These are phyloP conservation scores for Vigna hirtella DNA, from an alignment of 306 rosid species.

Conservation along the genomic window DNA sequence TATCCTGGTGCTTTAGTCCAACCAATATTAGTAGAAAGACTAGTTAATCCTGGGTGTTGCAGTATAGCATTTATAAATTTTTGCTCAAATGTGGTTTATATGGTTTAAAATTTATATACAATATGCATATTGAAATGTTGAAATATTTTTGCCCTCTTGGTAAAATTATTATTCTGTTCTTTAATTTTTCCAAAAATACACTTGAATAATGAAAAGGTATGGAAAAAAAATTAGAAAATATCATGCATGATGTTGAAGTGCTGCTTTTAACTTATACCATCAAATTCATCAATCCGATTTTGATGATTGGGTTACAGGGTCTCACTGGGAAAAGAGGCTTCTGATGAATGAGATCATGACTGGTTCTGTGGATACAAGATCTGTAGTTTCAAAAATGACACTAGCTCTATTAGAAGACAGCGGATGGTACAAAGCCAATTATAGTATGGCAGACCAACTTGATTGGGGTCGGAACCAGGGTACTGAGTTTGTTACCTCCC, in stretches of 20 bases:
- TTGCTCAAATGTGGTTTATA: slow-evolving; percentile 12
- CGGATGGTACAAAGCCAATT: slow-evolving; percentile 98
- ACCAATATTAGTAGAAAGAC: slow-evolving; percentile 13
- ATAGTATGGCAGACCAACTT: slow-evolving; percentile 95
- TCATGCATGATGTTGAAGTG: slow-evolving; percentile 6
- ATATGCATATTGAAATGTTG: slow-evolving; percentile 7
- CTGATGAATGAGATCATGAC: slow-evolving; percentile 99
- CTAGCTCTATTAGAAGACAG: slow-evolving; percentile 95
- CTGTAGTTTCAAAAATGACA: slow-evolving; percentile 98
- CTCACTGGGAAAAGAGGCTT: slow-evolving; percentile 99
- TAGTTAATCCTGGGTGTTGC: slow-evolving; percentile 10
- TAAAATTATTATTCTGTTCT: background rate
- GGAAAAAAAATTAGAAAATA: background rate
- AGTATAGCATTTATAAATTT: slow-evolving; percentile 23
- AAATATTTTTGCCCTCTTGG: background rate
- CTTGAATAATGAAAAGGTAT: background rate
- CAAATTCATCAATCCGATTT: slow-evolving; percentile 29
- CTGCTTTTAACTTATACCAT: slow-evolving; percentile 3
- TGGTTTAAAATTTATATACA: slow-evolving; percentile 11
- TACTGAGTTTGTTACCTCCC: slow-evolving; percentile 83
- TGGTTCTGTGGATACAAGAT: slow-evolving; percentile 98
- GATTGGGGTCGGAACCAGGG: slow-evolving; percentile 99
- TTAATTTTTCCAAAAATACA: background rate
- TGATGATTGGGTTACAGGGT: slow-evolving; percentile 61
- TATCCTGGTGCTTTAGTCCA: slow-evolving; percentile 26